Evolutionary conservation across 1,139 yeast species (phyloP), one percentile per base, ranked within the genome.

Genomic region (Blastobotrys apis): DNA sequence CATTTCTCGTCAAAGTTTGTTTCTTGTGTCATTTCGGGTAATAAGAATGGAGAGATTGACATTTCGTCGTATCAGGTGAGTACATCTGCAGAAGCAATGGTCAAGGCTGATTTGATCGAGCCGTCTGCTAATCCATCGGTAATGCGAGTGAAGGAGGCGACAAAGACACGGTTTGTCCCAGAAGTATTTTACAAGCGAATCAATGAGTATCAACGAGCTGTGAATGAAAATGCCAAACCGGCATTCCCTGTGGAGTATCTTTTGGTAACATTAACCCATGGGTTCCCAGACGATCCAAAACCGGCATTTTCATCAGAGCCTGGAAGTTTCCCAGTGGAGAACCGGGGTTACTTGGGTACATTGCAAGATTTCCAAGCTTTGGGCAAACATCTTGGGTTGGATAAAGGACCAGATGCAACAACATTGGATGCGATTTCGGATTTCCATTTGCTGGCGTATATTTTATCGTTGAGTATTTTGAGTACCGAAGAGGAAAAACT

Each of bases 241-340:
- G 87, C 95, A 5, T 88, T 94, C 64, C 99, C 99, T 0, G 94
- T 87, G 13, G 98, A 94, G 53, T 94, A 86, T 62, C 67, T 94
- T 50, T 67, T 94, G 43, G 95, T 92, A 0, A 83, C 97, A 2
- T 68, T 92, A 50, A 84, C 95, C 13, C 97, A 92, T 63, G 95
- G 98, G 1, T 92, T 92, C 74, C 95, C 96, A 2, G 71, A 77
- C 47, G 71, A 71, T 0, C 81, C 84, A 3, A 64, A 64, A 4
- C 80, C 85, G 2, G 52, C 71, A 43, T 59, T 59, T 32, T 56
- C 62, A 1, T 50, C 60, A 19, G 78, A 38, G 1, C 43, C 81
- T 57, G 65, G 66, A 13, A 60, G 67, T 8, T 90, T 85, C 65
- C 78, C 90, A 2, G 77, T 88, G 60, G 94, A 85, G 56, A 84